phyloP scores from a whole-genome alignment of 257 asterid species.

The Paulownia fortunei region DNA sequence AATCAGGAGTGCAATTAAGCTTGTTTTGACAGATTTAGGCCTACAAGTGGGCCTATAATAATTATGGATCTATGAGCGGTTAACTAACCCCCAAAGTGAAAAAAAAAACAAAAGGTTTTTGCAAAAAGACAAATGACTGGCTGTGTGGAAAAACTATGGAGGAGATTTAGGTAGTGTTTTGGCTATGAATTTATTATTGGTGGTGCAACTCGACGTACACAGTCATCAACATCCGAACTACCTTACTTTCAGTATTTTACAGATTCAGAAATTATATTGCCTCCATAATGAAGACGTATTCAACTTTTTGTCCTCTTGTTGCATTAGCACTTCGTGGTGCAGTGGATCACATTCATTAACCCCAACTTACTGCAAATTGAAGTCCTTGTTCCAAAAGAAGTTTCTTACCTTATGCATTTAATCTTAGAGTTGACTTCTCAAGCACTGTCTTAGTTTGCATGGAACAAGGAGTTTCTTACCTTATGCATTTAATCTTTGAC shows the following conservation, averaged over 20 bases:
- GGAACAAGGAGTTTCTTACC: no score
- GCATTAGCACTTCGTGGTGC: background rate
- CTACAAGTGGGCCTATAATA: background rate
- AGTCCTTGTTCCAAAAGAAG: background rate
- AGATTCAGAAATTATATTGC: background rate
- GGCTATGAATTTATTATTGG: background rate
- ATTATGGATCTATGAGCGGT: background rate
- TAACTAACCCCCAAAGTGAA: background rate
- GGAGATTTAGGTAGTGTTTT: background rate
- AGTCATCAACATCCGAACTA: background rate
- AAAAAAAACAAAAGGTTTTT: background rate
- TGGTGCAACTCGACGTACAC: background rate
- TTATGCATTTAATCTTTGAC: no score
- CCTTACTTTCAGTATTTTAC: no score
- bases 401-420: background rate
- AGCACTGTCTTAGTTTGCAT: background rate
- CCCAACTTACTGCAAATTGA: background rate
- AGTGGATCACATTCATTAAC: background rate
- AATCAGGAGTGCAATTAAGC: constrained; percentile 4
- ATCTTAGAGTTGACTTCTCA: background rate
- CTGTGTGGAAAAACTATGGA: background rate
- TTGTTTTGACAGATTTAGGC: constrained; percentile 17
- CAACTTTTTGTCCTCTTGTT: background rate
- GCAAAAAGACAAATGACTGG: background rate
- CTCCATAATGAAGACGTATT: background rate